Conservation (phyloP, 2,329 filamentous ascomycete genomes). For the Onygenales sp. region DNA sequence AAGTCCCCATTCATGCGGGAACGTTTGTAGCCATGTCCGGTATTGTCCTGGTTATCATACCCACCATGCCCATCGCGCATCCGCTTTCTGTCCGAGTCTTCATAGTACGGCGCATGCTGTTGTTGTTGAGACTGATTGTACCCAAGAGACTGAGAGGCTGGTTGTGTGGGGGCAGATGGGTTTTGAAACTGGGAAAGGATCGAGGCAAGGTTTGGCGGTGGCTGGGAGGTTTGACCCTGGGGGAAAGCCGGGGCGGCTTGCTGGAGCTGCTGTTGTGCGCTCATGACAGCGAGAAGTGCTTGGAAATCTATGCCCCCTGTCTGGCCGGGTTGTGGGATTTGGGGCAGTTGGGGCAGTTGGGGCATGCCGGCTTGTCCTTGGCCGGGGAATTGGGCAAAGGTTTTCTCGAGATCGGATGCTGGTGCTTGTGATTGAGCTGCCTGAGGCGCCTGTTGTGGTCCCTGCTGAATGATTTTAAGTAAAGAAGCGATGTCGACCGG, state of each 20-base stretch:
- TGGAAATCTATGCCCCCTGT: constrained; percentile 25
- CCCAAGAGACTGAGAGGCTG: neutral
- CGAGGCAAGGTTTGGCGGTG: constrained; percentile 9
- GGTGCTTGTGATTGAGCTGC: constrained; percentile 19
- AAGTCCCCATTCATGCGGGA: constrained; percentile 22
- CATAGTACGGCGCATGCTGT: constrained; percentile 20
- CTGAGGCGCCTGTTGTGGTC: constrained; percentile 22
- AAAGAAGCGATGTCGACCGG: constrained; percentile 31
- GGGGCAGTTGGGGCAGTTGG: constrained; percentile 19
- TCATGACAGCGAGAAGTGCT: constrained; percentile 31
- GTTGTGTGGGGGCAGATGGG: constrained; percentile 21
- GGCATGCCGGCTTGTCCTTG: constrained; percentile 16
- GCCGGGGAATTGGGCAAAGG: constrained; percentile 31
- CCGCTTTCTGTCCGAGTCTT: constrained; percentile 30
- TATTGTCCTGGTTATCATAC: constrained; percentile 23
- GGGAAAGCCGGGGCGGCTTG: constrained; percentile 17
- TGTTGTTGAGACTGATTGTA: constrained; percentile 7
- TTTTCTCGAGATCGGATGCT: constrained; percentile 23
- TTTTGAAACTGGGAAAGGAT: constrained; percentile 19
- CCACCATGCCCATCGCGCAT: constrained; percentile 26
- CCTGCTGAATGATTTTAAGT: constrained; percentile 29
- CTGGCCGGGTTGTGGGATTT: constrained; percentile 16
- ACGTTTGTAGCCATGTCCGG: constrained; percentile 22
- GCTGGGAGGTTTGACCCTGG: constrained; percentile 8
- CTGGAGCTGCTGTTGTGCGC: constrained; percentile 27